phyloP scores from a whole-genome alignment of 2,329 filamentous ascomycete species.

The Neopestalotiopsis sp. region DNA sequence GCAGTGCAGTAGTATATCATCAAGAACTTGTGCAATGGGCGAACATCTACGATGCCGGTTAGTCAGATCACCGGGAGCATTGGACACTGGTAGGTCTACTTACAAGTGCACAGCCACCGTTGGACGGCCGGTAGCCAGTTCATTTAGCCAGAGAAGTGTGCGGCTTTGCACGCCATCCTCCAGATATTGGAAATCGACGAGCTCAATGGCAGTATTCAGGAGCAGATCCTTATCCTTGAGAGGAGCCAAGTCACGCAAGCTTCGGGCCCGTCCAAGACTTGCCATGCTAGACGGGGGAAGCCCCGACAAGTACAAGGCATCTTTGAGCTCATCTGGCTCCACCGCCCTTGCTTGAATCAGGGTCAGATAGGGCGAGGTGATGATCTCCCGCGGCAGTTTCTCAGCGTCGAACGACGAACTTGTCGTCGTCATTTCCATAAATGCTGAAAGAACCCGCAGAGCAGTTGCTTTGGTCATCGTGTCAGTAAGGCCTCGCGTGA shows the following conservation, averaged over 20 bases:
- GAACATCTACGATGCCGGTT: slow-evolving; percentile 48
- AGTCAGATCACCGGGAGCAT: no score
- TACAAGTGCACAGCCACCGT: slow-evolving; percentile 64
- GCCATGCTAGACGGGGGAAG: slow-evolving; percentile 51
- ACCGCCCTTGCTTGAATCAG: slow-evolving; percentile 63
- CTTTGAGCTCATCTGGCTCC: slow-evolving; percentile 63
- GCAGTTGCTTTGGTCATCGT: slow-evolving; percentile 63
- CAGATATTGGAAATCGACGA: slow-evolving; percentile 69
- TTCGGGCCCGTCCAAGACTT: slow-evolving; percentile 43
- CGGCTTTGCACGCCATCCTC: slow-evolving; percentile 67
- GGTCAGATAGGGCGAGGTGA: slow-evolving; percentile 62
- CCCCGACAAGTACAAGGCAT: slow-evolving; percentile 65
- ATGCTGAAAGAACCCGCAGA: slow-evolving; percentile 65
- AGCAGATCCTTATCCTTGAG: slow-evolving; percentile 67
- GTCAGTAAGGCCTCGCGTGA: slow-evolving; percentile 68
- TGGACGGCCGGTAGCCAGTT: slow-evolving; percentile 59
- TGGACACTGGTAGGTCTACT: slow-evolving; percentile 32
- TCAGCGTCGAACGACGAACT: slow-evolving; percentile 40
- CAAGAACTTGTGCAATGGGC: slow-evolving; percentile 61
- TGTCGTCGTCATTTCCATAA: slow-evolving; percentile 59
- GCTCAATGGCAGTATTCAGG: slow-evolving; percentile 65
- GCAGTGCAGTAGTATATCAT: slow-evolving; percentile 66
- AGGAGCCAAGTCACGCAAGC: slow-evolving; percentile 46
- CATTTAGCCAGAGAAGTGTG: slow-evolving; percentile 63
- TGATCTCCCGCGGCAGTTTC: slow-evolving; percentile 36